Percentiles rank a stretch among this genome's conserved stretches.
Evolutionary conservation across 2,329 filamentous ascomycete species (phyloP).

Genomic region (Scedosporium aurantiacum): DNA sequence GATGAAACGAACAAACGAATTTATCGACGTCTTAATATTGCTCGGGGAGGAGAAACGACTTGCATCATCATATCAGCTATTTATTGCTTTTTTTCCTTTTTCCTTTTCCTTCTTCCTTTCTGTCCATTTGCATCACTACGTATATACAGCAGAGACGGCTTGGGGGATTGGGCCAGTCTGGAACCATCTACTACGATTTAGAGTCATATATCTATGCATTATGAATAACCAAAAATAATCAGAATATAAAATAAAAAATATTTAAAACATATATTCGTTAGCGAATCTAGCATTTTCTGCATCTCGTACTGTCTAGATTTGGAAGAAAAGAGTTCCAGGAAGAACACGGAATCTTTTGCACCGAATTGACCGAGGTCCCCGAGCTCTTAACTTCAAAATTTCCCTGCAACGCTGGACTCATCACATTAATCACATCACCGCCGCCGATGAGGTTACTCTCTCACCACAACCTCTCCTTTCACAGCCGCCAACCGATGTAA

Average conservation of each 20-base stretch:
- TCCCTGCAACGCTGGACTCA: neutral
- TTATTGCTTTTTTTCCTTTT: slow-evolving; percentile 2
- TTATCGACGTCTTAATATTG: neutral
- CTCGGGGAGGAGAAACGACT: neutral
- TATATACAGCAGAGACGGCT: neutral
- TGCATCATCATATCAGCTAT: neutral
- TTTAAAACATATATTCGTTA: too few species aligned
- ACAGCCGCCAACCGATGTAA: neutral
- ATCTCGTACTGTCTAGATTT: too few species aligned
- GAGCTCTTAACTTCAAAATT: neutral
- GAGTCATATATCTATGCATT: neutral
- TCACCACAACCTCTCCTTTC: neutral
- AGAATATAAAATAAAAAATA: neutral
- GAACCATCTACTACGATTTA: neutral
- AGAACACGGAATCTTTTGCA: neutral
- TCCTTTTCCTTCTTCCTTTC: neutral
- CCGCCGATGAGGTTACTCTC: neutral
- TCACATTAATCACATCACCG: neutral
- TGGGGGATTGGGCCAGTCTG: neutral
- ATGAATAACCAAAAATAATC: neutral
- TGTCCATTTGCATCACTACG: neutral
- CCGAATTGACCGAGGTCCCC: neutral
- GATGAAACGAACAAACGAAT: neutral
- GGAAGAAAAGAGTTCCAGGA: too few species aligned
- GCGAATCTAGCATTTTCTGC: too few species aligned